Evolutionary conservation across 2,329 filamentous ascomycete species (phyloP).

Genomic region (Fusarium albosuccineum): DNA sequence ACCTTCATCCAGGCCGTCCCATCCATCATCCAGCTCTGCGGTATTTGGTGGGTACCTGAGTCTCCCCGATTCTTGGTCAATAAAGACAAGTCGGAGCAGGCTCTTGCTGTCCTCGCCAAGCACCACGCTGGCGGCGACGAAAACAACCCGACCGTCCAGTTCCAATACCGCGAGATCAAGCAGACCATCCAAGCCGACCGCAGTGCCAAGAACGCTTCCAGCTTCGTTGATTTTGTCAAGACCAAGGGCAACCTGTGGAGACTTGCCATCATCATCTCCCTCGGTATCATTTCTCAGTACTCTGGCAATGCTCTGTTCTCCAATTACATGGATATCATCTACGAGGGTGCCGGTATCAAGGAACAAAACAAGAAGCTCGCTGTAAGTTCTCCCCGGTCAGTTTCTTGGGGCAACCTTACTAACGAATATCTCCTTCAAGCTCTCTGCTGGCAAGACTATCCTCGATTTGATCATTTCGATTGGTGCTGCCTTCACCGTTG

Average conservation of each 20-base stretch:
- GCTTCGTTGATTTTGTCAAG: conserved; percentile 71
- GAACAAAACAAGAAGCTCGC: conserved; percentile 68
- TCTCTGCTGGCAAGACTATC: conserved; percentile 69
- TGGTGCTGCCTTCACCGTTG: conserved; percentile 63
- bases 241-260: conserved; percentile 76
- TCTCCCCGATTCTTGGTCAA: conserved; percentile 74
- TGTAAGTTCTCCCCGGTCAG: conserved; percentile 47
- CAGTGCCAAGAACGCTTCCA: conserved; percentile 60
- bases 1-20: conserved; percentile 74
- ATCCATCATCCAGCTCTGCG: conserved; percentile 71
- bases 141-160: conserved; percentile 72
- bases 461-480: conserved; percentile 71
- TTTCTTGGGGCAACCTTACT: background rate
- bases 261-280: conserved; percentile 70
- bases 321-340: conserved; percentile 75
- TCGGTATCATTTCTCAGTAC: conserved; percentile 77
- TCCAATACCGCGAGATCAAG: conserved; percentile 76
- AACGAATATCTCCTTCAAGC: conserved; percentile 27
- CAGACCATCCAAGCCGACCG: conserved; percentile 72
- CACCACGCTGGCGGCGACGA: conserved; percentile 73
- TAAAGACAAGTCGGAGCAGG: conserved; percentile 73
- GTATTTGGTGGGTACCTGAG: conserved; percentile 77
- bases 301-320: conserved; percentile 76
- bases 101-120: conserved; percentile 70
- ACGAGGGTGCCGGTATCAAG: conserved; percentile 71